Conservation (phyloP, 441 rosid species). For the Erysimum cheiri region DNA sequence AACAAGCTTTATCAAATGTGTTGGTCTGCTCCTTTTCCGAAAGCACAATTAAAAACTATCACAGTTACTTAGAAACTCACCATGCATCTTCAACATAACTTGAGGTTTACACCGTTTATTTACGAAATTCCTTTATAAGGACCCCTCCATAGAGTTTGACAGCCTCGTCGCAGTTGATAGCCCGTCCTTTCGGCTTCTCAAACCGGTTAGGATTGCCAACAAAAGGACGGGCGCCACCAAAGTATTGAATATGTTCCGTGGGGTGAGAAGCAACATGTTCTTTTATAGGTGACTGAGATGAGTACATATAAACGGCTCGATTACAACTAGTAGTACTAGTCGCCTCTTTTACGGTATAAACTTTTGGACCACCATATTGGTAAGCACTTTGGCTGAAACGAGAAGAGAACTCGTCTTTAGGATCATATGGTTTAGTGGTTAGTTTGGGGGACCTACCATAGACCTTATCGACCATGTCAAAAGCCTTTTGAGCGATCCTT, state of each 20-base stretch:
- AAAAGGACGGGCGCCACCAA: slow-evolving; percentile 30
- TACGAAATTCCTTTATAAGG: slow-evolving; percentile 42
- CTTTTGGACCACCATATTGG: slow-evolving; percentile 31
- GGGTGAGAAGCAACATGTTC: slow-evolving; percentile 28
- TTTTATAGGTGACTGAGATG: slow-evolving; percentile 23
- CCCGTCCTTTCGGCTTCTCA: slow-evolving; percentile 31
- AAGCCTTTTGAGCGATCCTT: slow-evolving; percentile 32
- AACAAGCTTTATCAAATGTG: slow-evolving; percentile 36
- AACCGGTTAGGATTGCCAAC: slow-evolving; percentile 6
- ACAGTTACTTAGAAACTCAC: slow-evolving; percentile 33
- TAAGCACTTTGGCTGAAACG: slow-evolving; percentile 23
- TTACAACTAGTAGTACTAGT: background rate
- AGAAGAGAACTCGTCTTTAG: slow-evolving; percentile 31
- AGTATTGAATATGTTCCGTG: slow-evolving; percentile 18
- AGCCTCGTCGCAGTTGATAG: slow-evolving; percentile 44
- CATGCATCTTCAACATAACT: slow-evolving; percentile 20
- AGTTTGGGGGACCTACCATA: slow-evolving; percentile 22
- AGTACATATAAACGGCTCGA: slow-evolving; percentile 24
- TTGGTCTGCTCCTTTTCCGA: slow-evolving; percentile 29
- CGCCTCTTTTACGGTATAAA: slow-evolving; percentile 33
- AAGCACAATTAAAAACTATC: slow-evolving; percentile 18
- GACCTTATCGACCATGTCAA: slow-evolving; percentile 34
- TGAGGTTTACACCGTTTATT: slow-evolving; percentile 21
- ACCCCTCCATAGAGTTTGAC: slow-evolving; percentile 41
- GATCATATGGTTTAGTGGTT: slow-evolving; percentile 23